Evolutionary conservation across 2,329 filamentous ascomycete genomes (phyloP).

Genomic region (Phaeosphaeria sp.): DNA sequence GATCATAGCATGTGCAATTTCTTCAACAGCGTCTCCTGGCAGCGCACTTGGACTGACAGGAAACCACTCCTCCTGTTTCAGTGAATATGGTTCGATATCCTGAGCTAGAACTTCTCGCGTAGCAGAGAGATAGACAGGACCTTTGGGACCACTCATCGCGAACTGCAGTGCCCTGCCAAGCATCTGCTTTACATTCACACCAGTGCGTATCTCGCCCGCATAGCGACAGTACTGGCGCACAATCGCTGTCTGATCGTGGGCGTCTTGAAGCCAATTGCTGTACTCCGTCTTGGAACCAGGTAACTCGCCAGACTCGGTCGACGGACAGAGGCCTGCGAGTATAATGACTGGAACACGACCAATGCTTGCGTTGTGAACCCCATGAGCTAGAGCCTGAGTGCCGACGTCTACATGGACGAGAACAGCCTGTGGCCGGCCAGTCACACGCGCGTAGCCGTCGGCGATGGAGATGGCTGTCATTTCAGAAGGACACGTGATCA

Average conservation of each 20-base stretch:
- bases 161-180: conserved; percentile 35
- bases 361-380: conserved; percentile 64
- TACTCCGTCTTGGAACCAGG: conserved; percentile 45
- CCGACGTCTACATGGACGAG: conserved; percentile 76
- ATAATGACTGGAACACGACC: conserved; percentile 43
- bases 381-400: conserved; percentile 74
- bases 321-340: conserved; percentile 54
- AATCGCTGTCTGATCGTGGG: conserved; percentile 51
- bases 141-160: conserved; percentile 29
- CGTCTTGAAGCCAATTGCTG: conserved; percentile 55
- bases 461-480: conserved; percentile 25
- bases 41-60: conserved; percentile 23
- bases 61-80: conserved; percentile 23
- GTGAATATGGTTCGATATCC: conserved; percentile 15
- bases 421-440: conserved; percentile 72
- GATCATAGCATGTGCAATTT: conserved; percentile 15
- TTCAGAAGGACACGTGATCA: conserved; percentile 26
- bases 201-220: conserved; percentile 35
- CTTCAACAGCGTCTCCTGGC: conserved; percentile 16
- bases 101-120: conserved; percentile 25
- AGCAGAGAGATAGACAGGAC: conserved; percentile 26
- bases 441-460: conserved; percentile 51
- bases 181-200: conserved; percentile 34
- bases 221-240: conserved; percentile 42
- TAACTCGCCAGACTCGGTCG: conserved; percentile 54